Evolutionary conservation across 2,329 filamentous ascomycete genomes (phyloP).

Genomic region (Penicillium sp.): DNA sequence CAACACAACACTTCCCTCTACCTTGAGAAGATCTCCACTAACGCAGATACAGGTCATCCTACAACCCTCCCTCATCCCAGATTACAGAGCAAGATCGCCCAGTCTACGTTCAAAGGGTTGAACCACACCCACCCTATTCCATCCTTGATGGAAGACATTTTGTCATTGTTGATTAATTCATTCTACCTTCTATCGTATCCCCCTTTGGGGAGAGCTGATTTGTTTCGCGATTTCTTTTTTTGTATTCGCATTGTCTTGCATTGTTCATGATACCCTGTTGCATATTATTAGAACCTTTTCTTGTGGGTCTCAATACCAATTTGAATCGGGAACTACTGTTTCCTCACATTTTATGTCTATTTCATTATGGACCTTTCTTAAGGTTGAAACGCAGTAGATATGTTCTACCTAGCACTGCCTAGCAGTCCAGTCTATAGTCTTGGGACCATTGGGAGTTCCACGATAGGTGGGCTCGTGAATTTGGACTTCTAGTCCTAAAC

Average conservation of each 20-base stretch:
- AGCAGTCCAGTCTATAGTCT: neutral
- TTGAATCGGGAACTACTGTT: neutral
- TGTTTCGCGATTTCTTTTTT: conserved; percentile 2
- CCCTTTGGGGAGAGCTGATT: neutral
- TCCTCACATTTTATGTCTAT: neutral
- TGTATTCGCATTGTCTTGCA: conserved; percentile 6
- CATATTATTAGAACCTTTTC: conserved; percentile 15
- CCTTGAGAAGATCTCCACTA: neutral
- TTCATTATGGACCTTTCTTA: neutral
- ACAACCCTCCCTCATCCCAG: conserved; percentile 16
- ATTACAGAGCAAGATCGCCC: conserved; percentile 24
- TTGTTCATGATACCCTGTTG: conserved; percentile 26
- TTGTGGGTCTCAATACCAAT: conserved; percentile 2
- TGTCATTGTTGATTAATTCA: conserved; percentile 30
- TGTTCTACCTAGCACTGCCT: neutral
- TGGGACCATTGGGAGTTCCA: neutral
- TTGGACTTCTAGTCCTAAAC: neutral
- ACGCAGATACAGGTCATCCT: conserved; percentile 10
- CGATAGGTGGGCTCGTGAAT: neutral
- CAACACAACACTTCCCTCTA: neutral
- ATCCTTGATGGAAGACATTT: conserved; percentile 23
- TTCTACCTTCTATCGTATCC: neutral
- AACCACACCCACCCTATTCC: conserved; percentile 19
- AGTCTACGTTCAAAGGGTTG: conserved; percentile 24
- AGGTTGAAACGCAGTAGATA: neutral